These are phyloP conservation scores for Scutellaria minor DNA, from an alignment of 257 asterid genomes.

Conservation along the genomic window DNA sequence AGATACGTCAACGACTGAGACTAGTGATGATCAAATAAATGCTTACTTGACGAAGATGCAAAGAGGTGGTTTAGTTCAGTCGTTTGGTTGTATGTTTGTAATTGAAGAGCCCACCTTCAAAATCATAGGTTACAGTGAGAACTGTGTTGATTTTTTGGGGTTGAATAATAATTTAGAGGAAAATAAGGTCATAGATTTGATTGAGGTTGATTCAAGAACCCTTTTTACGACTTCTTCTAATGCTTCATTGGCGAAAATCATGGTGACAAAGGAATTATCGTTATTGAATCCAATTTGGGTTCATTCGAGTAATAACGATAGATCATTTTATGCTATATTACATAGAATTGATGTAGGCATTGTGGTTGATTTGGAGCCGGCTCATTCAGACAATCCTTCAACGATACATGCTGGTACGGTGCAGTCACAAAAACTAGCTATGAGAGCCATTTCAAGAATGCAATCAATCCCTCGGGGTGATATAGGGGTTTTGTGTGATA, in stretches of 20 bases:
- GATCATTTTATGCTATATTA: slow-evolving; percentile 44
- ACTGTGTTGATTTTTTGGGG: slow-evolving; percentile 59
- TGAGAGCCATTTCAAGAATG: slow-evolving; percentile 54
- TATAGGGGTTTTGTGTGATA: slow-evolving; percentile 55
- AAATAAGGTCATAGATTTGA: slow-evolving; percentile 24
- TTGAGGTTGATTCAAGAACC: slow-evolving; percentile 59
- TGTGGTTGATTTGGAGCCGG: slow-evolving; percentile 75
- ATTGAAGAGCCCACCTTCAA: slow-evolving; percentile 50
- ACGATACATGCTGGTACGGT: slow-evolving; percentile 55
- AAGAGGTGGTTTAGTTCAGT: slow-evolving; percentile 65
- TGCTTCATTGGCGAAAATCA: slow-evolving; percentile 48
- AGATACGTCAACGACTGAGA: slow-evolving; percentile 14
- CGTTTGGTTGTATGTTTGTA: slow-evolving; percentile 69
- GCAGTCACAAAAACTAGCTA: slow-evolving; percentile 62
- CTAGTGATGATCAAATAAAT: slow-evolving; percentile 43
- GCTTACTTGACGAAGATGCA: slow-evolving; percentile 62
- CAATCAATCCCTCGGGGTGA: slow-evolving; percentile 60
- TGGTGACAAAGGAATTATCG: slow-evolving; percentile 49
- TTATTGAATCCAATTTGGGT: slow-evolving; percentile 63
- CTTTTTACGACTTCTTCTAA: slow-evolving; percentile 51
- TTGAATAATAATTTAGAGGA: slow-evolving; percentile 28
- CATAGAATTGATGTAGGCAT: slow-evolving; percentile 59
- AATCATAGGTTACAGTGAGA: slow-evolving; percentile 60
- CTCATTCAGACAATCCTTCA: slow-evolving; percentile 49
- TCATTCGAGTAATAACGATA: slow-evolving; percentile 46